Evolutionary conservation across 345 rosid genomes (phyloP).

Genomic region (Brassica rapa): DNA sequence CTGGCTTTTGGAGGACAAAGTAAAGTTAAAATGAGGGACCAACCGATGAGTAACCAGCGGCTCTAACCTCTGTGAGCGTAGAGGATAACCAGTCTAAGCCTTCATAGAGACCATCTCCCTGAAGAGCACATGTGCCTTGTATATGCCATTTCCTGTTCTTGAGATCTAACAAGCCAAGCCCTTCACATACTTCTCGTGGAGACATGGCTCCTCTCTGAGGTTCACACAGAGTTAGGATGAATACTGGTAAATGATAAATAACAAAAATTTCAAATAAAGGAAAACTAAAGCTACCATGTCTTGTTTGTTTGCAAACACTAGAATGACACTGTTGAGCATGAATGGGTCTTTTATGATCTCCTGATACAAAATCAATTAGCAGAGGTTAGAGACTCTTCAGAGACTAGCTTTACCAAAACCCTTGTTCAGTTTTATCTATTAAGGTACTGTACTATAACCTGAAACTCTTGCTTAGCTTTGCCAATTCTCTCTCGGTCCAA

Average conservation of each 20-base stretch:
- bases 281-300: conserved; percentile 70
- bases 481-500: conserved; percentile 96
- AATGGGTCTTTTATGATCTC: conserved; percentile 92
- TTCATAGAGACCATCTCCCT: conserved; percentile 97
- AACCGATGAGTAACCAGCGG: conserved; percentile 83
- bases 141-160: conserved; percentile 99
- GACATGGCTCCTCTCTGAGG: conserved; percentile 96
- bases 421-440: neutral
- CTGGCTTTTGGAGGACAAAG: conserved; percentile 6
- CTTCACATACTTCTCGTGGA: conserved; percentile 89
- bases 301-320: conserved; percentile 98
- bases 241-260: neutral
- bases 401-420: neutral
- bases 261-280: no score
- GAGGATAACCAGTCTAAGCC: conserved; percentile 92
- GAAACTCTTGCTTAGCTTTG: conserved; percentile 87
- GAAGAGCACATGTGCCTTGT: conserved; percentile 95
- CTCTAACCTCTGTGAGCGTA: conserved; percentile 84
- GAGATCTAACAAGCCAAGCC: conserved; percentile 86
- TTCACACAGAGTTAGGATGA: neutral
- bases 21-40: conserved; percentile 64
- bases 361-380: conserved; percentile 44
- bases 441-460: conserved; percentile 48
- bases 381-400: conserved; percentile 33
- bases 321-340: conserved; percentile 90